These are phyloP conservation scores for Termitomyces sp. DNA, from an alignment of 768 basidiomycete genomes.

Conservation along the genomic window DNA sequence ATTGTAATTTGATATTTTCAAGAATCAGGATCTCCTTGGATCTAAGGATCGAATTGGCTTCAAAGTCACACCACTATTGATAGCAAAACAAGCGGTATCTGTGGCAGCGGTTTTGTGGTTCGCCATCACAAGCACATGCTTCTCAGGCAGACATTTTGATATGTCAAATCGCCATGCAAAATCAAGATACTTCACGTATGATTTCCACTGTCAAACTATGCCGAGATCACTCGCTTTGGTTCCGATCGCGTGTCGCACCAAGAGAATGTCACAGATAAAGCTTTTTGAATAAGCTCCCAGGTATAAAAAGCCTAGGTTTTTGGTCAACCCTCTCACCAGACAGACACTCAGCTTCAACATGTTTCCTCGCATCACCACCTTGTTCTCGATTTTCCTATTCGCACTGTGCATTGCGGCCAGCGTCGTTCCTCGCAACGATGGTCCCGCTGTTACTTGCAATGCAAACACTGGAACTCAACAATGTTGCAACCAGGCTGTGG, in stretches of 20 bases:
- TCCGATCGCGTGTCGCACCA: neutral
- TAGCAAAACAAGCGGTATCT: neutral
- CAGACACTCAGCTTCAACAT: neutral
- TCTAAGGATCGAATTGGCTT: neutral
- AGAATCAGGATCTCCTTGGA: neutral
- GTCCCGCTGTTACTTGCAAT: neutral
- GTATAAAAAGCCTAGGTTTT: slow-evolving; percentile 2
- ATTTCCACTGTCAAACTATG: neutral
- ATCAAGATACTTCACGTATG: neutral
- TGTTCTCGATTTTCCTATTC: slow-evolving; percentile 9
- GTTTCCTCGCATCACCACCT: slow-evolving; percentile 10
- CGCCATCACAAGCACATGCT: neutral
- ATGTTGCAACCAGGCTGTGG: neutral
- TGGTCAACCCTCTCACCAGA: neutral
- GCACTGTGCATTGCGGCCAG: slow-evolving; percentile 4
- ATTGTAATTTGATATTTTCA: too few relatives aligned
- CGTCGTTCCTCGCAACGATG: slow-evolving; percentile 3
- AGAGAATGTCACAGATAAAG: neutral
- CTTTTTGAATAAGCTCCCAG: neutral
- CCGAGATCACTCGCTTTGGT: too few relatives aligned
- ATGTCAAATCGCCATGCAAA: neutral
- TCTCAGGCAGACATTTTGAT: neutral
- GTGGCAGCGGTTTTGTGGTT: neutral
- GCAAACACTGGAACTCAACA: slow-evolving; percentile 3
- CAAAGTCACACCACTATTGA: neutral